Conservation (phyloP, 768 basidiomycete species). For the Boletus reticulatus region DNA sequence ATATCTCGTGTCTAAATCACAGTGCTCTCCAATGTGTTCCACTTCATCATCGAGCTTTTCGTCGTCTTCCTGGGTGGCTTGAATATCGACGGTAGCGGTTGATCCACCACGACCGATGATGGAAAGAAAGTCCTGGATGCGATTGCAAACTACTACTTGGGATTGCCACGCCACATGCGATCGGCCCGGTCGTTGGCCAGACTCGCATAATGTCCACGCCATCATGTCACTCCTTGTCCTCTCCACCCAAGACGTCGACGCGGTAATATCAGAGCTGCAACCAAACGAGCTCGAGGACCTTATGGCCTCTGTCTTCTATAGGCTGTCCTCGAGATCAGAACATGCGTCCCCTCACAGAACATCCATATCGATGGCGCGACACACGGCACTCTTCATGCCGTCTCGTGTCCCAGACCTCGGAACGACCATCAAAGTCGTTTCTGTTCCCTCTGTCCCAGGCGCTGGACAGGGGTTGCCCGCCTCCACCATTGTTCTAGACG, state of each 20-base stretch:
- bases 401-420: slow-evolving; percentile 53
- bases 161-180: too few relatives aligned
- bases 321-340: slow-evolving; percentile 36
- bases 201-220: too few relatives aligned
- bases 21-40: too few relatives aligned
- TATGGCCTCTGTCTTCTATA: slow-evolving; percentile 59
- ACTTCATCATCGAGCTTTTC: too few relatives aligned
- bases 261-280: slow-evolving; percentile 43
- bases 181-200: not conserved
- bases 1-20: too few relatives aligned
- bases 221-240: slow-evolving; percentile 57
- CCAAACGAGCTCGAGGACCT: slow-evolving; percentile 47
- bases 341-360: slow-evolving; percentile 55
- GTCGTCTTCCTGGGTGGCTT: too few relatives aligned
- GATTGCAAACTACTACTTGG: too few relatives aligned
- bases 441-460: slow-evolving; percentile 50
- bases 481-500: slow-evolving; percentile 74
- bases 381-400: slow-evolving; percentile 83
- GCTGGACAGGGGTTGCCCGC: slow-evolving; percentile 65
- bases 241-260: slow-evolving; percentile 55
- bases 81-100: too few relatives aligned
- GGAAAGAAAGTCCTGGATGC: too few relatives aligned
- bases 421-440: slow-evolving; percentile 80
- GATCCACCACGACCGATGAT: too few relatives aligned
- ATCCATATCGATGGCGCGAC: slow-evolving; percentile 47